phyloP scores from a whole-genome alignment of 2,329 filamentous ascomycete species.

The Beauveria sp. region DNA sequence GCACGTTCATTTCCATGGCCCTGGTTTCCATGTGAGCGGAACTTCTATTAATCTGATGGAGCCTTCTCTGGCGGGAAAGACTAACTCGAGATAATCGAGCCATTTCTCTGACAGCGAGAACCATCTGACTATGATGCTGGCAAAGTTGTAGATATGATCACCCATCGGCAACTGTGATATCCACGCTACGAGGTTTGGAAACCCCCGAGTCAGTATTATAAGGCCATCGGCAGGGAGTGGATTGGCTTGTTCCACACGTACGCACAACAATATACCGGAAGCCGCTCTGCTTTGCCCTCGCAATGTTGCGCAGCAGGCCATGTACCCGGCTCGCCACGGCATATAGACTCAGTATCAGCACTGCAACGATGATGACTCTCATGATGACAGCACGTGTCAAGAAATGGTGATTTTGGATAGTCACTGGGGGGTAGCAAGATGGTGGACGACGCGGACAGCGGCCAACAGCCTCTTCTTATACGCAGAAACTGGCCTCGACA shows the following conservation, averaged over 20 bases:
- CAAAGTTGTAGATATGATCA: not conserved
- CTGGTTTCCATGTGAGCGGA: conserved; percentile 24
- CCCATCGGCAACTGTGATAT: not conserved
- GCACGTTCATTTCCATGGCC: conserved; percentile 52
- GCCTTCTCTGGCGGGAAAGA: not conserved
- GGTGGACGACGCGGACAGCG: too few species aligned
- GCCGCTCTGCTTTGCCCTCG: conserved; percentile 41
- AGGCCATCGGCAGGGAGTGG: too few species aligned
- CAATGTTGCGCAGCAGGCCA: conserved; percentile 38
- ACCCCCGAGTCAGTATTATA: not conserved
- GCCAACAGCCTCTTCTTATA: too few species aligned
- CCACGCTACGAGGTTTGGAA: not conserved
- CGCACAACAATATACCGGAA: conserved; percentile 46
- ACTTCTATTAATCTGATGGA: not conserved
- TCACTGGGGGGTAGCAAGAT: too few species aligned
- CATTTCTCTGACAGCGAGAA: conserved; percentile 46
- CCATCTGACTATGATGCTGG: conserved; percentile 39
- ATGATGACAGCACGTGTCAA: not conserved
- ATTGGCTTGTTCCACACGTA: conserved; percentile 27
- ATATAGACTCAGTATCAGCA: conserved; percentile 24
- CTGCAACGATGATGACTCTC: not conserved
- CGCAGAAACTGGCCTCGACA: too few species aligned
- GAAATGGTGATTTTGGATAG: too few species aligned
- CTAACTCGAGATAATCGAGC: conserved; percentile 54
- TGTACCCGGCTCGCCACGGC: conserved; percentile 23